Evolutionary conservation across 164 flowering plant genomes (phyloP).

Genomic region (Vitis labrusca): DNA sequence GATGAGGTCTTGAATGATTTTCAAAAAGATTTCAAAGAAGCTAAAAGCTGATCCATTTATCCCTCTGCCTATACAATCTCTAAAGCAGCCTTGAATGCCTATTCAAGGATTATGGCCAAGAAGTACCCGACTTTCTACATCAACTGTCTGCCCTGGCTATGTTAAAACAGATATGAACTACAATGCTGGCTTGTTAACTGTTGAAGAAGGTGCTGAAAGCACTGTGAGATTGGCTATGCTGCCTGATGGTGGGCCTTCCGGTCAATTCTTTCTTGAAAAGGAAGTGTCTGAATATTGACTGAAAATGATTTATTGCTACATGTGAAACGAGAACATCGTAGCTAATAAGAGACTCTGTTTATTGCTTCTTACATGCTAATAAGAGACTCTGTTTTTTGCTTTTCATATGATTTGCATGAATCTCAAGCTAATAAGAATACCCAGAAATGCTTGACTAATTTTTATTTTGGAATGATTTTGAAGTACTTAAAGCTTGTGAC

Average conservation of each 20-base stretch:
- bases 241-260: constrained; percentile 43
- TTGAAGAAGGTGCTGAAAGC: constrained; percentile 44
- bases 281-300: constrained; percentile 8
- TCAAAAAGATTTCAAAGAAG: constrained; percentile 33
- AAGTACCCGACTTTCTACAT: constrained; percentile 31
- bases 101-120: constrained; percentile 46
- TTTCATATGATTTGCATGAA: no score
- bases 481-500: no score
- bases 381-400: no score
- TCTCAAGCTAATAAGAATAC: no score
- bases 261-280: constrained; percentile 32
- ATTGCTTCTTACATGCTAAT: no score
- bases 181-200: constrained; percentile 24
- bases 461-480: no score
- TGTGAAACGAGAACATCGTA: no score
- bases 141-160: constrained; percentile 44
- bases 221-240: constrained; percentile 39
- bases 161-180: constrained; percentile 37
- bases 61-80: constrained; percentile 32
- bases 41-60: constrained; percentile 35
- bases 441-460: no score
- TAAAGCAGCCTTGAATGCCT: constrained; percentile 46
- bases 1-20: constrained; percentile 31
- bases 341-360: no score
- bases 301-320: neutral